A percentile compares a stretch with the other conserved stretches of the same genome.
Conservation (phyloP, 768 basidiomycete genomes). For the Holtermannia corniformis region DNA sequence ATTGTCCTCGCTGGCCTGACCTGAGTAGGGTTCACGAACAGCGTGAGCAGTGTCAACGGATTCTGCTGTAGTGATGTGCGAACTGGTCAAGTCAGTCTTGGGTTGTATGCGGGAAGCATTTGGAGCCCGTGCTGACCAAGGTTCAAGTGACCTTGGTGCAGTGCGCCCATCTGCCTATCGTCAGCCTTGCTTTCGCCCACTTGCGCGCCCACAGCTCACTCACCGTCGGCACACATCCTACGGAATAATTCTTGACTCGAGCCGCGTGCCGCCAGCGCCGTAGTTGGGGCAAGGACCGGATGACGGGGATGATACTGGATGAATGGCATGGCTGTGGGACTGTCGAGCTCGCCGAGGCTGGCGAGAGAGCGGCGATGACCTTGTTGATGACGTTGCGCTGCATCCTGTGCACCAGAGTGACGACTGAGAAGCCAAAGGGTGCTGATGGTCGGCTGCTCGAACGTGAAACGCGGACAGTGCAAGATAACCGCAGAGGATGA, state of each 20-base stretch:
- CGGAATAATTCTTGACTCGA: constrained; percentile 52
- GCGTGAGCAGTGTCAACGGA: constrained; percentile 79
- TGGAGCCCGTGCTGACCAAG: constrained; percentile 53
- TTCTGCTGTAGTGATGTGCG: constrained; percentile 64
- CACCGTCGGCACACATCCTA: constrained; percentile 85
- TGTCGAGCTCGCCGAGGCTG: neutral
- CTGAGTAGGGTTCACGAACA: constrained; percentile 97
- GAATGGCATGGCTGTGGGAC: neutral
- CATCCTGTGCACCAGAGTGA: no score
- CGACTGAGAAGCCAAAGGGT: no score
- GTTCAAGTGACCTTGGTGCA: constrained; percentile 86
- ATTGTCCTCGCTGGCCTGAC: constrained; percentile 10
- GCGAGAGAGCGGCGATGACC: neutral
- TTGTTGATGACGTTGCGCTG: no score
- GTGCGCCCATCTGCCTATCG: constrained; percentile 63
- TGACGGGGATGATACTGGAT: constrained; percentile 29
- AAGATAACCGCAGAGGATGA: no score
- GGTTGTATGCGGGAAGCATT: neutral
- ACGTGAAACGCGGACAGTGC: no score
- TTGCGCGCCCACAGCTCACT: constrained; percentile 4
- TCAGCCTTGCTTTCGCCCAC: neutral
- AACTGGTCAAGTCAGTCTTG: constrained; percentile 47
- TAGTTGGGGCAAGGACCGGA: constrained; percentile 32
- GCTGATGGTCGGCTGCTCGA: no score
- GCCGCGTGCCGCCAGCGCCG: constrained; percentile 60